Base-by-base conservation (phyloP, 768 basidiomycete genomes). In the Calocera viscosa region DNA sequence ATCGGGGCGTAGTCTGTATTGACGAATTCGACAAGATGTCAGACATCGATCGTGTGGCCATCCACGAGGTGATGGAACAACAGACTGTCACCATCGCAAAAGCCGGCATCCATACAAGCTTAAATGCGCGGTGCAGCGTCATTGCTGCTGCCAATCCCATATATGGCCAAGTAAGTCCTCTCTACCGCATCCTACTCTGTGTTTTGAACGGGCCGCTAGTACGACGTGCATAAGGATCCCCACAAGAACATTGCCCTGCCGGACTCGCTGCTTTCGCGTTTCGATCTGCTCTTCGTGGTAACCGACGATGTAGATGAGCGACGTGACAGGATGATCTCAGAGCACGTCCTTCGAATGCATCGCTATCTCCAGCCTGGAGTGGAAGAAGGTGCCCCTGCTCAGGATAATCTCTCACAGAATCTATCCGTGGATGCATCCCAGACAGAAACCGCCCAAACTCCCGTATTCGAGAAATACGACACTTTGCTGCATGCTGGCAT, bases 1-100 rank as follows among this genome's bases (percentile, higher is more conserved):
- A 99, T 77, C 87, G 95, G 71, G 96, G 96, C 19, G 94, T 99
- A 24, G 95, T 99, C 49, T 99, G 96, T 76, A 98, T 99, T 72
- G 96, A 99, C 77, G 96, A 99, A 78, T 99, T 99, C 73, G 96
- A 99, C 83, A 99, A 99, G 77, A 98, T 99, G 96, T 94, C 92
- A 30, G 96, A 99, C 74, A 83, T 98, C 70, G 96, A 99, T 79
- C 86, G 96, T 71, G 95, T 98, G 22, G 95, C 96, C 35, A 99
- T 99, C 72, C 96, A 99, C 78, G 96, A 99, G 84, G 96, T 98
- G 74, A 99, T 99, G 96, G 96, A 98, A 75, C 95, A 97, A 76
- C 96, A 99, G 75, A 99, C 96, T 0, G 95, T 99, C 60, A 98
- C 96, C 10, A 99, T 99, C 70, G 96, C 96, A 63, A 99, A 99